Conservation (phyloP, 2,329 filamentous ascomycete species). For the Neodidymelliopsis sp. region DNA sequence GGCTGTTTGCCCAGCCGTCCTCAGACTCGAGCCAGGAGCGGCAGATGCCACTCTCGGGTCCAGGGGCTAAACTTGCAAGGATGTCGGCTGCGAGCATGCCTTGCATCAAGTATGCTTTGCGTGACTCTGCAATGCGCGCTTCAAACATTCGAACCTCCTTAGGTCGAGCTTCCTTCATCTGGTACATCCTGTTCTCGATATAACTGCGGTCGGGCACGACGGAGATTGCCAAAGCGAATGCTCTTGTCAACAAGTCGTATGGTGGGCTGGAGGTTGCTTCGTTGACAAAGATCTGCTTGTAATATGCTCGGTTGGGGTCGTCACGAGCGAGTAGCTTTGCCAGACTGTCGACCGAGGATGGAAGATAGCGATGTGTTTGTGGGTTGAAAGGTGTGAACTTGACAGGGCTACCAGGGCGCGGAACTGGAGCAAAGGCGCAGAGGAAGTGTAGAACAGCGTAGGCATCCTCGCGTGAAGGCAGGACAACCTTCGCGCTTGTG, state of each 20-base stretch:
- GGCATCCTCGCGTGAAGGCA: slow-evolving; percentile 87
- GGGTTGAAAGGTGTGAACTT: slow-evolving; percentile 86
- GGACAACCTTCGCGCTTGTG: slow-evolving; percentile 77
- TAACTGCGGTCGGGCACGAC: slow-evolving; percentile 76
- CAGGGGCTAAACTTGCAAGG: slow-evolving; percentile 75
- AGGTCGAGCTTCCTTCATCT: slow-evolving; percentile 55
- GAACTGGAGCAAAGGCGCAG: slow-evolving; percentile 84
- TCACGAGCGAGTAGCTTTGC: slow-evolving; percentile 92
- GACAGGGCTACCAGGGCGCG: slow-evolving; percentile 68
- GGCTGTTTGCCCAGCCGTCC: slow-evolving; percentile 82
- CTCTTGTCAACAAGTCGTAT: slow-evolving; percentile 82
- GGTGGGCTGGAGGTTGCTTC: slow-evolving; percentile 71
- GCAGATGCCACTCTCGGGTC: slow-evolving; percentile 75
- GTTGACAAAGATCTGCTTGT: slow-evolving; percentile 79
- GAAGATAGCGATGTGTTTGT: slow-evolving; percentile 82
- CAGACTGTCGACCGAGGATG: slow-evolving; percentile 85
- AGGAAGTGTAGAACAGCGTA: slow-evolving; percentile 87
- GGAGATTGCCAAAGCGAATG: slow-evolving; percentile 86
- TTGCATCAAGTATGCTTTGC: slow-evolving; percentile 91
- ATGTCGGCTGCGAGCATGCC: slow-evolving; percentile 91
- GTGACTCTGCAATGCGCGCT: slow-evolving; percentile 75
- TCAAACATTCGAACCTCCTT: slow-evolving; percentile 49
- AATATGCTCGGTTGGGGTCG: slow-evolving; percentile 88
- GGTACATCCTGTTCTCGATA: slow-evolving; percentile 53
- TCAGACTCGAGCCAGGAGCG: slow-evolving; percentile 82